phyloP scores from a whole-genome alignment of 192 early-diverging fungal species.

The Coemansia sp. region DNA sequence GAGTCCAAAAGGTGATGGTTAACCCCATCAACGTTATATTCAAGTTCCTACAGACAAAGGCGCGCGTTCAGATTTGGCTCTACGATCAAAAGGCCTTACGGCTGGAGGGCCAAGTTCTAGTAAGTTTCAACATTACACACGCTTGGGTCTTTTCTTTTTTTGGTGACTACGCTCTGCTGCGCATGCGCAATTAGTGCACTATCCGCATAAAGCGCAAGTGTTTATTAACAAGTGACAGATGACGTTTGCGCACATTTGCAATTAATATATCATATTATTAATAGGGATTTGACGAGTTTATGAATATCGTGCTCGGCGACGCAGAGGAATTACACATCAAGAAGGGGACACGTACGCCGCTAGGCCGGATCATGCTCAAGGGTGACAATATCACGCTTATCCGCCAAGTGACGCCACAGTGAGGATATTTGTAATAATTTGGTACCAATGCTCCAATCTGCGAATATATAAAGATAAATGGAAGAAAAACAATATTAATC shows the following conservation, averaged over 20 bases:
- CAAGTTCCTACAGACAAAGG: conserved; percentile 92
- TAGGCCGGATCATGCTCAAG: conserved; percentile 92
- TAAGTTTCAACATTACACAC: conserved; percentile 38
- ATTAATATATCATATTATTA: not conserved
- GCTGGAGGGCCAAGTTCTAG: conserved; percentile 94
- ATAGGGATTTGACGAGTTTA: conserved; percentile 98
- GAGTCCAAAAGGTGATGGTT: conserved; percentile 58
- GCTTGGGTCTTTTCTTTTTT: not conserved
- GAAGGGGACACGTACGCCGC: conserved; percentile 69
- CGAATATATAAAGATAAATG: not conserved
- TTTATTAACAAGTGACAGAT: not conserved
- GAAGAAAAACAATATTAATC: not conserved
- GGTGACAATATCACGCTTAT: conserved; percentile 97
- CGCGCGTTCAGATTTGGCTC: conserved; percentile 91
- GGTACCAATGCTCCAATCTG: not conserved
- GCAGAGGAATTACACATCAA: conserved; percentile 83
- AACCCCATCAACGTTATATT: conserved; percentile 87
- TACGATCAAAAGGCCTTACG: conserved; percentile 84
- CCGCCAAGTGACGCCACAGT: conserved; percentile 38
- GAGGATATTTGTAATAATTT: not conserved
- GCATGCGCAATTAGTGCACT: not conserved
- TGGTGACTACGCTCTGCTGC: not conserved
- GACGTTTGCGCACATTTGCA: not conserved
- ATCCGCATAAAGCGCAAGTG: not conserved
- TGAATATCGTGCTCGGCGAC: conserved; percentile 93